Conservation (phyloP, 352 stramenopile genomes). For the Thraustotheca clavata region DNA sequence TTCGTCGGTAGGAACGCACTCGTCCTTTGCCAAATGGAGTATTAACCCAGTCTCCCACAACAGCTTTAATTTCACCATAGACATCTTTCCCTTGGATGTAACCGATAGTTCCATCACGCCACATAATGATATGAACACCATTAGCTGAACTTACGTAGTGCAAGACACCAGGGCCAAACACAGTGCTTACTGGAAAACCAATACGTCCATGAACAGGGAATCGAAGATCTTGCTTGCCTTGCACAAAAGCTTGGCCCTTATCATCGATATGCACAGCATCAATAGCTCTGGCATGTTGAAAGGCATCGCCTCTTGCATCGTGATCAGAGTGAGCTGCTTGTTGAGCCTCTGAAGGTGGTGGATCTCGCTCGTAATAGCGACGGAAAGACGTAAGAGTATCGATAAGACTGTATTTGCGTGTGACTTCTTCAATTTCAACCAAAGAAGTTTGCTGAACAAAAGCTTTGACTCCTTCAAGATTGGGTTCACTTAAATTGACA, state of each 20-base stretch:
- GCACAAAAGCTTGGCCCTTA: neutral
- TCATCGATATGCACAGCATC: neutral
- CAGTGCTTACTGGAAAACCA: constrained; percentile 53
- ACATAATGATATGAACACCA: constrained; percentile 57
- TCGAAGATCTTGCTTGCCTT: constrained; percentile 35
- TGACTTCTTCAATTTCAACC: neutral
- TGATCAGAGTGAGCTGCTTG: too few relatives aligned
- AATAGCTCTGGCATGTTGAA: neutral
- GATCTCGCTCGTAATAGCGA: neutral
- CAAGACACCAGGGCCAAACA: constrained; percentile 58
- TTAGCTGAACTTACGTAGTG: constrained; percentile 47
- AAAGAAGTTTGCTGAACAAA: constrained; percentile 4
- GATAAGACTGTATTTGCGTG: constrained; percentile 2
- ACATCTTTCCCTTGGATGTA: constrained; percentile 56
- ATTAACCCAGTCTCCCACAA: constrained; percentile 62
- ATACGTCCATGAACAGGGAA: constrained; percentile 42
- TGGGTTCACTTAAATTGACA: neutral
- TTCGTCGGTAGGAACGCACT: constrained; percentile 50
- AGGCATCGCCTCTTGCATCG: neutral
- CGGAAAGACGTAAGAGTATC: neutral
- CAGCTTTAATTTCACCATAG: constrained; percentile 45
- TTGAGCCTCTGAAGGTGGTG: neutral
- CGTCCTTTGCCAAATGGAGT: constrained; percentile 71
- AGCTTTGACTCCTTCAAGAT: neutral
- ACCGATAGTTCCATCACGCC: constrained; percentile 51